Percentiles rank a stretch among this genome's conserved stretches.
Evolutionary conservation across 2,329 filamentous ascomycete species (phyloP).

Genomic region (Arachnopeziza araneosa): DNA sequence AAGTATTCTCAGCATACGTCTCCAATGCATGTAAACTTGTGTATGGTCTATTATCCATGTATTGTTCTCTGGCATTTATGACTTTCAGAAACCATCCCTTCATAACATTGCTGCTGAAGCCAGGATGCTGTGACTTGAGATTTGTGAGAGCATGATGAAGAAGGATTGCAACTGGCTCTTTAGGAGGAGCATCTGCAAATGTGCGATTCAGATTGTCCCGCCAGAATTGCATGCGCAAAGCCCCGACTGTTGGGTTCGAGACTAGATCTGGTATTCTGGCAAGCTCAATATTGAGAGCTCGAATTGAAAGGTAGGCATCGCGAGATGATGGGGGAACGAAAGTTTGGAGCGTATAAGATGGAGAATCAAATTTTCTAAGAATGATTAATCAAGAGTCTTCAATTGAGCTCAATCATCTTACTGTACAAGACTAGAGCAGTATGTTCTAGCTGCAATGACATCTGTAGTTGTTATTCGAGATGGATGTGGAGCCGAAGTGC

Average conservation of each 20-base stretch:
- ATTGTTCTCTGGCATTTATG: conserved; percentile 73
- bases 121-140: conserved; percentile 42
- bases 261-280: conserved; percentile 86
- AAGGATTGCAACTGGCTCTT: conserved; percentile 85
- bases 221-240: conserved; percentile 94
- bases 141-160: conserved; percentile 66
- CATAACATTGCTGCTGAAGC: conserved; percentile 38
- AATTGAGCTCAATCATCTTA: conserved; percentile 14
- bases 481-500: conserved; percentile 27
- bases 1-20: conserved; percentile 89
- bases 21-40: conserved; percentile 68
- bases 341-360: conserved; percentile 78
- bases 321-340: conserved; percentile 72
- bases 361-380: conserved; percentile 78
- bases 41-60: conserved; percentile 80
- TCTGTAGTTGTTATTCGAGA: conserved; percentile 30
- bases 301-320: conserved; percentile 83
- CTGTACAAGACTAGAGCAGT: conserved; percentile 32
- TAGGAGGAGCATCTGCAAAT: conserved; percentile 72
- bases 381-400: conserved; percentile 10
- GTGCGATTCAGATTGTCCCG: conserved; percentile 75
- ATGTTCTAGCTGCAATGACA: conserved; percentile 28
- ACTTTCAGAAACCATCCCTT: conserved; percentile 73
- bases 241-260: conserved; percentile 78
- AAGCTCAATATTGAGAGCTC: conserved; percentile 88